Evolutionary conservation across 192 early-diverging fungal genomes (phyloP), one percentile per base, ranked within the genome.

Genomic region (Allomyces macrogynus): DNA sequence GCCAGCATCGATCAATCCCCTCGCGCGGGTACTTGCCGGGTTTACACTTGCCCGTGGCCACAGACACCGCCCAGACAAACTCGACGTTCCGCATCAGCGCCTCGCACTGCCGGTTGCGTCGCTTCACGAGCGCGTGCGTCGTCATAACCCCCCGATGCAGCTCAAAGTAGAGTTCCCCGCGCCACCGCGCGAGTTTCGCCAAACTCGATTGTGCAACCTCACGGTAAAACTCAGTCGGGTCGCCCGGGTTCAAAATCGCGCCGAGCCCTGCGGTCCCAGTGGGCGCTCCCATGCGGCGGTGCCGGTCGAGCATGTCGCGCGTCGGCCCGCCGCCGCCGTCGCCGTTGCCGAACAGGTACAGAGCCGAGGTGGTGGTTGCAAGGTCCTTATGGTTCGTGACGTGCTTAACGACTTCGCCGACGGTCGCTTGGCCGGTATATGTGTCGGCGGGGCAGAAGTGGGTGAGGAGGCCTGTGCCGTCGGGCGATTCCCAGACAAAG

Each of bases 121-220:
- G 79, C 70, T 99, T 99, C 42, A 81, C 85, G 5, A 76, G 68
- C 2, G 88, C 89, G 68, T 97, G 94, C 3, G 94, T 80, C 1
- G 96, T 99, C 74, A 96, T 97, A 62, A 92, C 97, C 63, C 96
- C 96, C 63, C 96, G 83, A 73, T 99, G 96, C 25, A 97, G 82
- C 74, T 99, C 96, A 82, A 96, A 90, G 72, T 98, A 96, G 75
- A 95, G 78, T 76, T 99, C 96, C 61, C 96, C 96, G 73, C 89
- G 91, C 93, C 94, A 99, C 26, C 77, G 68, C 26, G 83, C 81
- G 24, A 99, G 73, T 12, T 40, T 40, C 32, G 32, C 7, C 32
- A 40, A 40, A 40, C 32, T 40, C 32, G 32, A 40, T 66, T 74
- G 71, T 61, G 89, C 89, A 24, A 96, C 75, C 20, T 78, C 75